These are phyloP conservation scores for Acer yangbiense DNA, from an alignment of 345 rosid species.

Conservation along the genomic window DNA sequence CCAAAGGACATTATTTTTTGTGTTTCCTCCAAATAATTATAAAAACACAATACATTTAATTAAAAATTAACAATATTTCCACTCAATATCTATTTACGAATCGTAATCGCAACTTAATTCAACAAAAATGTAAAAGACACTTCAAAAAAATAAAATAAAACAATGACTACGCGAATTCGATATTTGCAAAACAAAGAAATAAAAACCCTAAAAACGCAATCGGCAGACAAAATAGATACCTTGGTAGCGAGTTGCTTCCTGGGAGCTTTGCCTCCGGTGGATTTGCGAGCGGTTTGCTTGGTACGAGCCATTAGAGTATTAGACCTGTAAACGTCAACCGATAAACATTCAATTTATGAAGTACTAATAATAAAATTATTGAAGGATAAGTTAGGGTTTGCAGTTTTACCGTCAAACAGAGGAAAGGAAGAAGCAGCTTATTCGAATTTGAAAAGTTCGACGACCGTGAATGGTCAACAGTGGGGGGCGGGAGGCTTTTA, in stretches of 20 bases:
- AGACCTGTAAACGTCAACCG: slow-evolving; percentile 2
- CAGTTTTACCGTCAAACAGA: slow-evolving; percentile 4
- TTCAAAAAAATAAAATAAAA: too few species aligned
- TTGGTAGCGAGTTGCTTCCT: slow-evolving; percentile 66
- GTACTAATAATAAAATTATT: not conserved
- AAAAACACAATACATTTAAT: not conserved
- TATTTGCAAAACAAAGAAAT: too few species aligned
- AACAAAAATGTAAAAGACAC: too few species aligned
- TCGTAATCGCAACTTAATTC: too few species aligned
- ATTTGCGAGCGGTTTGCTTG: slow-evolving; percentile 67
- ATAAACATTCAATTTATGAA: not conserved
- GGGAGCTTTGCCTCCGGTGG: slow-evolving; percentile 66
- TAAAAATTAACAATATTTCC: not conserved
- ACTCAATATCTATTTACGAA: too few species aligned
- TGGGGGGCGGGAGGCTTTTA: not conserved
- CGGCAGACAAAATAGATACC: slow-evolving; percentile 16
- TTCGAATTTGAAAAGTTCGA: slow-evolving; percentile 12
- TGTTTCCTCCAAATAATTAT: too few species aligned
- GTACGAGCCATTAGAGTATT: slow-evolving; percentile 77
- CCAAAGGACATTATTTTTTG: too few species aligned
- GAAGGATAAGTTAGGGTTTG: not conserved
- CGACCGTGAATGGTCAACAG: not conserved
- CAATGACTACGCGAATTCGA: too few species aligned
- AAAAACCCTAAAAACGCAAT: too few species aligned
- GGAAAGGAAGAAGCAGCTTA: not conserved